These are phyloP conservation scores for Metschnikowia peoriensis DNA, from an alignment of 805 yeast genomes.

Conservation along the genomic window DNA sequence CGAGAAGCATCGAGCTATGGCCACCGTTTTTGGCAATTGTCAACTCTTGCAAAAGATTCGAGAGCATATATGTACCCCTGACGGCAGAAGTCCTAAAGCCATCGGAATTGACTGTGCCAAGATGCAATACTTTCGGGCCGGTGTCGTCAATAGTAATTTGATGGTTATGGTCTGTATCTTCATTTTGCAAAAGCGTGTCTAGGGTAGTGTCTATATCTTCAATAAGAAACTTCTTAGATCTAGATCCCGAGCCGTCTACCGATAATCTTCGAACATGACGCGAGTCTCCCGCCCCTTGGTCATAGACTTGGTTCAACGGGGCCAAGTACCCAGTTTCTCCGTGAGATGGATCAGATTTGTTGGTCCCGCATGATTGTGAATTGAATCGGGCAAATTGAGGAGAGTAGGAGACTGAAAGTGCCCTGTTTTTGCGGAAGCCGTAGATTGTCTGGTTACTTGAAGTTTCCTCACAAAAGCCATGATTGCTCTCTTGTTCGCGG, in stretches of 20 bases:
- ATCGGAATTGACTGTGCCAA: conserved; percentile 82
- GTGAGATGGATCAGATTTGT: background rate
- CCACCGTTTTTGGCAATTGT: conserved; percentile 84
- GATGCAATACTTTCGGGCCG: conserved; percentile 76
- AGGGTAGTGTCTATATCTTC: conserved; percentile 73
- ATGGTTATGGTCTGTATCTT: conserved; percentile 80
- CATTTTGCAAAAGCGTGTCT: conserved; percentile 62
- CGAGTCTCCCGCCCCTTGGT: background rate
- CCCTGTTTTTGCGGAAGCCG: conserved; percentile 2
- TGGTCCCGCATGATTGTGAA: background rate
- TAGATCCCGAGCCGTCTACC: conserved; percentile 6
- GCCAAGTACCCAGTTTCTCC: background rate
- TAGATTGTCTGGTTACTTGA: background rate
- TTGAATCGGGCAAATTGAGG: background rate
- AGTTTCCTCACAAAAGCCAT: background rate
- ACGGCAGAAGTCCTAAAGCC: conserved; percentile 73
- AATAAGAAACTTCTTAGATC: conserved; percentile 60
- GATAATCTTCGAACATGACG: conserved; percentile 5
- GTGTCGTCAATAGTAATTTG: conserved; percentile 86
- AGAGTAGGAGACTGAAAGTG: background rate
- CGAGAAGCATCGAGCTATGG: conserved; percentile 71
- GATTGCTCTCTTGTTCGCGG: background rate
- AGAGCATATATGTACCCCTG: conserved; percentile 86
- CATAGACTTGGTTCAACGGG: background rate
- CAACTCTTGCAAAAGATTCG: conserved; percentile 82